Base-by-base conservation (phyloP, 805 yeast genomes). In the Cyberlindnera misumaiensis region DNA sequence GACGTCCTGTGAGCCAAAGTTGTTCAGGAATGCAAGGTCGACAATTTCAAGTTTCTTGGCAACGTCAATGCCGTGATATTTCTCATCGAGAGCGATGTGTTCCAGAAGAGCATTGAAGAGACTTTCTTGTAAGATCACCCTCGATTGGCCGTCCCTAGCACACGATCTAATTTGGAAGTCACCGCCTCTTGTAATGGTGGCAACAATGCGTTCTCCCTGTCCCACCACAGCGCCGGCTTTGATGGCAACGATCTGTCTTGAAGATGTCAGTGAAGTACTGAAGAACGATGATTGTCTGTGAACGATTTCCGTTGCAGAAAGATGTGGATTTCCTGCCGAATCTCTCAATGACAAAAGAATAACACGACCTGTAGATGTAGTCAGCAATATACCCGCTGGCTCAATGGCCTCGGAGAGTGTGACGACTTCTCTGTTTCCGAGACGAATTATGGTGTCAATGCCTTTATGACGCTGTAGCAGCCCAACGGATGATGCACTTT, bases 281-380 rank as follows among this genome's bases (percentile, higher is more conserved):
- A 64, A 48, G 56, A 62, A 55, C 43, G 75, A 51, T 38, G 55
- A 43, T 43, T 58, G 53, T 62, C 58, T 52, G 32, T 38, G 45
- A 14, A 51, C 38, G 13, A 59, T 47, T 16, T 53, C 56, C 15
- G 48, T 42, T 4, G 44, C 36, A 16, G 48, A 42, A 11, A 73
- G 50, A 11, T 53, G 52, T 1, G 84, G 77, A 49, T 76, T 80
- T 25, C 94, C 90, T 27, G 73, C 66, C 34, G 74, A 66, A 56
- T 87, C 93, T 44, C 82, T 72, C 25, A 88, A 62, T 0, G 80
- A 65, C 3, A 86, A 52, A 31, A 84, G 64, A 5, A 80, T 56
- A 31, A 81, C 74, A 43, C 89, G 67, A 17, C 86, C 86, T 44
- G 73, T 63, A 4, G 83, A 74, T 0, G 96, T 86, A 7, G 87